Percentiles rank a stretch among this genome's conserved stretches.
Conservation (phyloP, 1,284 basidiomycete species). For the Cutaneotrichosporon cavernicola region DNA sequence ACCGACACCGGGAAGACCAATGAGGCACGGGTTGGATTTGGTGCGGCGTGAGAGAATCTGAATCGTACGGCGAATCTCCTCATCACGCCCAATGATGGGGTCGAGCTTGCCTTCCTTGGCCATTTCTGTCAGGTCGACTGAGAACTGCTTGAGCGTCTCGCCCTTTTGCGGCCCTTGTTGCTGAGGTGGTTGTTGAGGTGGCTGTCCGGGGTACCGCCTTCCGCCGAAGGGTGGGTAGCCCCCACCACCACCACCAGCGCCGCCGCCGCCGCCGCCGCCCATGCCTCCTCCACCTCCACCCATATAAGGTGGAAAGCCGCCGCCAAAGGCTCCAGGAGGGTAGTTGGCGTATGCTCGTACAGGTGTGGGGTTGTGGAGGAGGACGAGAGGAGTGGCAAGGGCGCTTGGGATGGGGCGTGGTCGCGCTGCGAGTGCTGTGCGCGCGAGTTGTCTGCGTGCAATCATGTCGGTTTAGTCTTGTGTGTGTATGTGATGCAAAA, state of each 20-base stretch:
- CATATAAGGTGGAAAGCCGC: constrained; percentile 15
- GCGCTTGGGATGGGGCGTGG: background rate
- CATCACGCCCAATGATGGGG: constrained; percentile 83
- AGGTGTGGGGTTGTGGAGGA: background rate
- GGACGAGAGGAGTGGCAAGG: background rate
- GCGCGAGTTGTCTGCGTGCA: constrained; percentile 23
- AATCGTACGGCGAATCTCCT: constrained; percentile 86
- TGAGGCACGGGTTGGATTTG: constrained; percentile 71
- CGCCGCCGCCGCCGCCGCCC: background rate
- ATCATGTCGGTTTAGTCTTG: constrained; percentile 14
- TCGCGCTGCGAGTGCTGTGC: constrained; percentile 16
- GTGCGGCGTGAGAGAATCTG: constrained; percentile 74
- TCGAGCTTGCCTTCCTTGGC: constrained; percentile 82
- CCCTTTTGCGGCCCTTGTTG: constrained; percentile 61
- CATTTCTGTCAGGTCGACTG: constrained; percentile 77
- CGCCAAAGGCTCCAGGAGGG: constrained; percentile 21
- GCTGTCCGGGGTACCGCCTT: constrained; percentile 11
- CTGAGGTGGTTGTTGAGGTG: constrained; percentile 24
- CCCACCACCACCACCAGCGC: constrained; percentile 8
- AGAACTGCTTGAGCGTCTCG: constrained; percentile 79
- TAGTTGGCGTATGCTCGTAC: constrained; percentile 15
- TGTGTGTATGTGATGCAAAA: background rate
- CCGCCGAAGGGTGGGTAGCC: constrained; percentile 11
- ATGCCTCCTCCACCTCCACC: constrained; percentile 31
- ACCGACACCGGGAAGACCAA: constrained; percentile 70